A percentile compares a stretch with the other conserved stretches of the same genome.
Conservation (phyloP, 495 filamentous ascomycete genomes). For the Stereocaulon alpinum region DNA sequence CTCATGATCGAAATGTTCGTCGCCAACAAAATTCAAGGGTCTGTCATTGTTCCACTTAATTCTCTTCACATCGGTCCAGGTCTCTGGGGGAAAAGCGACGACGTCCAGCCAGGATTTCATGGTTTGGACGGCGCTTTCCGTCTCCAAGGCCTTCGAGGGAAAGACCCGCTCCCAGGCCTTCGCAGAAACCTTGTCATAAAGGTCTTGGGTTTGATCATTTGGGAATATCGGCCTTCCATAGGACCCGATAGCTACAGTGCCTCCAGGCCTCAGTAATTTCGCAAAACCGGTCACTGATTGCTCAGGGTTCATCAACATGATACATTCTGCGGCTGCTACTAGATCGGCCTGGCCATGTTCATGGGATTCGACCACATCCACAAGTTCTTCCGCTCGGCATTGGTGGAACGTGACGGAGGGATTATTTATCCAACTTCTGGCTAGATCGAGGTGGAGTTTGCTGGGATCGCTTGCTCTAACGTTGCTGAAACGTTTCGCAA, state of each 20-base stretch:
- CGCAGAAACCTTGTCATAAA: conserved; percentile 17
- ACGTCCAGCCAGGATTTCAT: conserved; percentile 25
- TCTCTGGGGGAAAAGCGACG: conserved; percentile 12
- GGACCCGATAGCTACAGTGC: conserved; percentile 28
- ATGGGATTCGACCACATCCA: conserved; percentile 7
- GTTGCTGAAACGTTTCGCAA: conserved; percentile 18
- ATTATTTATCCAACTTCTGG: conserved; percentile 10
- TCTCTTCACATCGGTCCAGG: conserved; percentile 21
- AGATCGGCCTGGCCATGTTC: conserved; percentile 20
- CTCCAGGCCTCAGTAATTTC: conserved; percentile 21
- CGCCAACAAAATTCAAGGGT: conserved; percentile 20
- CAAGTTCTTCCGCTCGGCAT: conserved; percentile 19
- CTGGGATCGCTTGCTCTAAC: conserved; percentile 25
- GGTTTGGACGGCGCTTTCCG: conserved; percentile 10
- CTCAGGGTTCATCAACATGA: conserved; percentile 24
- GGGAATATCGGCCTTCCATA: conserved; percentile 26
- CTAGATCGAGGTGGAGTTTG: conserved; percentile 17
- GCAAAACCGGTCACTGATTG: conserved; percentile 19
- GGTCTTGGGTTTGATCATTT: conserved; percentile 14
- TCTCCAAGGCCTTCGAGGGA: conserved; percentile 5
- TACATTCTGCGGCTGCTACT: conserved; percentile 23
- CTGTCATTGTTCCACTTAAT: conserved; percentile 24
- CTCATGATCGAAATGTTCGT: conserved; percentile 11
- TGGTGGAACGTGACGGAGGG: conserved; percentile 14
- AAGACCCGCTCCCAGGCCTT: conserved; percentile 17